These are phyloP conservation scores for Citrus trifoliata DNA, from an alignment of 345 rosid species.

Conservation along the genomic window DNA sequence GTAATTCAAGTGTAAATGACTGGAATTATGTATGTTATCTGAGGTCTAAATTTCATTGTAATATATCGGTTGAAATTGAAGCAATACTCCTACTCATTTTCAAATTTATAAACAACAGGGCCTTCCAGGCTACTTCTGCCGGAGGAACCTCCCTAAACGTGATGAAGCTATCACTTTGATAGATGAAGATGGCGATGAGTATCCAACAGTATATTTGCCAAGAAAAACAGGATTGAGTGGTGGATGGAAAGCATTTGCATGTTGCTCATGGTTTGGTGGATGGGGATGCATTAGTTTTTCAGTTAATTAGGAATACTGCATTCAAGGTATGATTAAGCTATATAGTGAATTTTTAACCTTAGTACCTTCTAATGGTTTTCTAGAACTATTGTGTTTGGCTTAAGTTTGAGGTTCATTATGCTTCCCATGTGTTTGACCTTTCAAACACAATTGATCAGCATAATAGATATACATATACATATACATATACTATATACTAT, in stretches of 20 bases:
- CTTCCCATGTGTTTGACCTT: neutral
- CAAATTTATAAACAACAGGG: constrained; percentile 28
- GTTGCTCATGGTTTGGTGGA: constrained; percentile 60
- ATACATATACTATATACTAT: neutral
- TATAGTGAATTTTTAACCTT: neutral
- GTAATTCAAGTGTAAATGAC: neutral
- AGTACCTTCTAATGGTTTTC: neutral
- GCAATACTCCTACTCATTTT: neutral
- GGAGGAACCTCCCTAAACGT: constrained; percentile 35
- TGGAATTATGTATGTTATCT: neutral
- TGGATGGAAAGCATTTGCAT: constrained; percentile 77
- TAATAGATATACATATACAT: too few relatives aligned
- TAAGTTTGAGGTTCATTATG: neutral
- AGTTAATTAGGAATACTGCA: constrained; percentile 38
- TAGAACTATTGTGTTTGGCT: neutral
- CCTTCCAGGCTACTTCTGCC: constrained; percentile 54
- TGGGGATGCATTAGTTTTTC: constrained; percentile 66
- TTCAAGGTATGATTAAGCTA: constrained; percentile 43
- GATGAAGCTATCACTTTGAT: constrained; percentile 43
- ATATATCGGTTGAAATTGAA: neutral
- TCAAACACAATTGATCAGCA: neutral
- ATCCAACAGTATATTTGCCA: constrained; percentile 45
- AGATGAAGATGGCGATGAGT: constrained; percentile 43
- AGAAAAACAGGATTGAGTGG: constrained; percentile 58
- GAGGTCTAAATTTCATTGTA: neutral